These are phyloP conservation scores for Mycotypha africana DNA, from an alignment of 371 early-diverging fungal genomes.

Conservation along the genomic window DNA sequence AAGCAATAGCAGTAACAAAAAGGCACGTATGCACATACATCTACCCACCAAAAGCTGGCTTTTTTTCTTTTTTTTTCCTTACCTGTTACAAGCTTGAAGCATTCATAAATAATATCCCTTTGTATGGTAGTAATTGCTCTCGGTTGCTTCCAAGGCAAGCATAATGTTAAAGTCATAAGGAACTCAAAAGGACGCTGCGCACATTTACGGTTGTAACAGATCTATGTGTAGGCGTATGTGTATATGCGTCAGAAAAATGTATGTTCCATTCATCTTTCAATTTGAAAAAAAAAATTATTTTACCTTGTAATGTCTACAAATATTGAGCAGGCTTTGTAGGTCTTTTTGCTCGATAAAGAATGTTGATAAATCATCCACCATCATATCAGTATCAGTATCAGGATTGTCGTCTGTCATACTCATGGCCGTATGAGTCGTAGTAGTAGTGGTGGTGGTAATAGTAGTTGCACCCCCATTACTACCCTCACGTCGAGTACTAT, in stretches of 20 bases:
- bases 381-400: not conserved
- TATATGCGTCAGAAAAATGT: not conserved
- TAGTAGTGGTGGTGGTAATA: not conserved
- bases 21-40: not conserved
- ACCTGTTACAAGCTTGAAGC: slow-evolving; percentile 18
- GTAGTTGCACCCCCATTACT: slow-evolving; percentile 5
- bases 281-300: no score
- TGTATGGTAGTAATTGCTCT: slow-evolving; percentile 9
- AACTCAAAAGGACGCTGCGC: slow-evolving; percentile 17
- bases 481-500: no score
- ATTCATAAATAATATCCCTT: slow-evolving; percentile 18
- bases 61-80: not conserved
- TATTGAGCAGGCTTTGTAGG: slow-evolving; percentile 7
- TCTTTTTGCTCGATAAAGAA: slow-evolving; percentile 15
- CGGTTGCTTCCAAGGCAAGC: slow-evolving; percentile 17
- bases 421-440: not conserved
- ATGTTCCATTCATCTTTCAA: no score
- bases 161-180: slow-evolving; percentile 9
- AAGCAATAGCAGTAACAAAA: no score
- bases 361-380: no score
- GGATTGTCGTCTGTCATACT: not conserved
- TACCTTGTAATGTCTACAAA: slow-evolving; percentile 17
- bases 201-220: slow-evolving; percentile 16
- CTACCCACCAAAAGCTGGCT: not conserved
- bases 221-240: no score